Evolutionary conservation across 1,139 yeast species (phyloP).

Genomic region (Debaryomyces singareniensis): DNA sequence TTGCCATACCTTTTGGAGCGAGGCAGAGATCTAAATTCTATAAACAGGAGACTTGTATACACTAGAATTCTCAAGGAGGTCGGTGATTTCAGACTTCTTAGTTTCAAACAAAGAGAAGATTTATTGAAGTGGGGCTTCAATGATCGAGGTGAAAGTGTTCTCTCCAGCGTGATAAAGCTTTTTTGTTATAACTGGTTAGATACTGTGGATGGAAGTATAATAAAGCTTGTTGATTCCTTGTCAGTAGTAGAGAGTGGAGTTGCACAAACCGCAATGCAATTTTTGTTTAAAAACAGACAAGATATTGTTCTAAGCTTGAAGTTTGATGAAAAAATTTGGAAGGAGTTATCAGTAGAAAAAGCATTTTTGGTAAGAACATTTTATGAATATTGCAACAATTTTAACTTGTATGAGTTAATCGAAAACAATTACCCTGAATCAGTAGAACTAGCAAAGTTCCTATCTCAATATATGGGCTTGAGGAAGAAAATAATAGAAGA

Average conservation of each 20-base stretch:
- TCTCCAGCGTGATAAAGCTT: conserved; percentile 66
- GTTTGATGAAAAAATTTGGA: conserved; percentile 61
- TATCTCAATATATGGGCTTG: conserved; percentile 46
- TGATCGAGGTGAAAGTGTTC: conserved; percentile 75
- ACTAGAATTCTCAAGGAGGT: conserved; percentile 62
- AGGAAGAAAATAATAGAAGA: conserved; percentile 32
- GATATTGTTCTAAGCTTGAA: conserved; percentile 55
- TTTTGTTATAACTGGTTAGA: conserved; percentile 70
- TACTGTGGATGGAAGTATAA: conserved; percentile 60
- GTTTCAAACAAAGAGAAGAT: conserved; percentile 55
- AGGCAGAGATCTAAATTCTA: conserved; percentile 71
- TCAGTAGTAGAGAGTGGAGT: conserved; percentile 61
- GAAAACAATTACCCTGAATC: conserved; percentile 81
- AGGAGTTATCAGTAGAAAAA: conserved; percentile 63
- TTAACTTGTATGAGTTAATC: conserved; percentile 47
- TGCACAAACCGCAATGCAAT: conserved; percentile 61
- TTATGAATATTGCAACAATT: conserved; percentile 55
- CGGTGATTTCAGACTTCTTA: conserved; percentile 57
- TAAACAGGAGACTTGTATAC: conserved; percentile 69
- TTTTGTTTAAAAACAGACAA: conserved; percentile 54
- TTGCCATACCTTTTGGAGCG: conserved; percentile 65
- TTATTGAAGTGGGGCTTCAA: conserved; percentile 78
- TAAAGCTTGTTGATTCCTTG: conserved; percentile 63
- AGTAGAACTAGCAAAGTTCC: conserved; percentile 56
- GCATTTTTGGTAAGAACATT: conserved; percentile 67